Percentiles rank a stretch among this genome's conserved stretches.
Evolutionary conservation across 176 grass and related monocot genomes (phyloP).

Genomic region (Rhynchospora pubera): DNA sequence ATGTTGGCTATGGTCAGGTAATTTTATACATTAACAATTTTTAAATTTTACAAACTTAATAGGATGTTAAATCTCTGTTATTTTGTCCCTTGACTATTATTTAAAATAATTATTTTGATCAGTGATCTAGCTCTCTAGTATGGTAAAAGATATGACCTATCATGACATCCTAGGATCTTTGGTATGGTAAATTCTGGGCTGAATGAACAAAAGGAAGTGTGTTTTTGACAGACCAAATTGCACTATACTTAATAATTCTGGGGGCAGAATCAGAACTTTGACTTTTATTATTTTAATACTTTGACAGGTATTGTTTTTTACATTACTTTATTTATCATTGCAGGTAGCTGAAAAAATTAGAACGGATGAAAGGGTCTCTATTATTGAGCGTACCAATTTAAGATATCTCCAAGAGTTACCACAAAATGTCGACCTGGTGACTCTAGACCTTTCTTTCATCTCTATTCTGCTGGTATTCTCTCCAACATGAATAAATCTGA

Average conservation of each 20-base stretch:
- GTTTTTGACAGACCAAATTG: neutral
- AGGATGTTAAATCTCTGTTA: neutral
- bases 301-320: neutral
- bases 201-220: neutral
- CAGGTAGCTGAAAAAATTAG: constrained; percentile 99
- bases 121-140: neutral
- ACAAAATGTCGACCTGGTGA: constrained; percentile 72
- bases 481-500: neutral
- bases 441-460: constrained; percentile 89
- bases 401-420: constrained; percentile 81
- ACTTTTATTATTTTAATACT: neutral
- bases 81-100: neutral
- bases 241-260: neutral
- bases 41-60: neutral
- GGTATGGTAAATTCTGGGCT: neutral
- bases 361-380: constrained; percentile 51
- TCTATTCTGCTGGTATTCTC: constrained; percentile 82
- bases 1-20: constrained; percentile 99
- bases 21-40: constrained; percentile 8
- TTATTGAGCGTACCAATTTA: constrained; percentile 92
- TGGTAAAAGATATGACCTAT: neutral
- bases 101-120: neutral
- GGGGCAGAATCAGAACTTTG: neutral
- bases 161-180: neutral
- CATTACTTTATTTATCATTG: constrained; percentile 23